A percentile compares a stretch with the other conserved stretches of the same genome.
Conservation (phyloP, 1,139 yeast species). For the Candida gigantensis region DNA sequence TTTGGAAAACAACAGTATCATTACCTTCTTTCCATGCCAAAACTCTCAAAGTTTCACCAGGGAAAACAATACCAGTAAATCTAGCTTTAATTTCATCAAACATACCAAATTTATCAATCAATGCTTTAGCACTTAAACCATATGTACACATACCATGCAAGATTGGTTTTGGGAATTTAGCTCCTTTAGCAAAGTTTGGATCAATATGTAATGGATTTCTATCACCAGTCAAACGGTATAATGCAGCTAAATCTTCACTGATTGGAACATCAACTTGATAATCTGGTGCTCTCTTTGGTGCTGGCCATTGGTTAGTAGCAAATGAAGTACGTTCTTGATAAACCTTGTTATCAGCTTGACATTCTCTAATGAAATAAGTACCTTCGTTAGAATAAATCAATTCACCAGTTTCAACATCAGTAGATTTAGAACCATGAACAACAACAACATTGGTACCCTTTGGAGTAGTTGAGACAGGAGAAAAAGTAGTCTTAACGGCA, state of each 20-base stretch:
- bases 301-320: conserved; percentile 64
- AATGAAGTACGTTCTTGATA: conserved; percentile 54
- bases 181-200: conserved; percentile 86
- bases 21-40: conserved; percentile 80
- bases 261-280: conserved; percentile 62
- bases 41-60: conserved; percentile 89
- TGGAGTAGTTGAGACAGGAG: conserved; percentile 75
- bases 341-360: conserved; percentile 61
- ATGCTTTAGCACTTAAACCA: conserved; percentile 77
- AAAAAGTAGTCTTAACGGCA: conserved; percentile 57
- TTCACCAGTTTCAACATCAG: conserved; percentile 70
- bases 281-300: conserved; percentile 71
- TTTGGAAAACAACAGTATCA: conserved; percentile 70
- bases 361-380: conserved; percentile 83
- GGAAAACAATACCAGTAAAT: conserved; percentile 90
- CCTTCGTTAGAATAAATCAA: conserved; percentile 78
- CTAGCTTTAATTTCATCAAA: conserved; percentile 87
- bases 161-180: conserved; percentile 83
- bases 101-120: conserved; percentile 78
- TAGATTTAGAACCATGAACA: conserved; percentile 72
- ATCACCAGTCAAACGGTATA: conserved; percentile 92
- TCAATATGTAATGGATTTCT: conserved; percentile 95
- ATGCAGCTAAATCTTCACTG: conserved; percentile 77
- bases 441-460: conserved; percentile 89
- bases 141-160: conserved; percentile 90